Evolutionary conservation across 306 rosid genomes (phyloP), one percentile per base, ranked within the genome.

Genomic region (Cucurbita ficifolia): DNA sequence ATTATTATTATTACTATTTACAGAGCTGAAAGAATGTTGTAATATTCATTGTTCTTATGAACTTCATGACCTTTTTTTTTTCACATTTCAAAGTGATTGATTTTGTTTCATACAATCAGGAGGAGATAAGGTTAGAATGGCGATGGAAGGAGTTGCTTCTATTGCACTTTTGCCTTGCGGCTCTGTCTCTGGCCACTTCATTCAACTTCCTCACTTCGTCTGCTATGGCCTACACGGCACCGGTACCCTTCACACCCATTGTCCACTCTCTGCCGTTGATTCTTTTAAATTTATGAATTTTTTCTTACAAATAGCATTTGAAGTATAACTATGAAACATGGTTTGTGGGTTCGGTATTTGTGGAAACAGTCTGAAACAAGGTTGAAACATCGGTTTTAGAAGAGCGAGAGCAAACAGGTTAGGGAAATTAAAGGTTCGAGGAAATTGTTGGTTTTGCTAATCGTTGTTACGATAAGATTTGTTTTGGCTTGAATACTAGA

Each of bases 101-200:
- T 46, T 57, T 57, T 3, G 8, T 18, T 16, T 40, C 6, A 0
- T 64, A 64, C 52, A 13, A 57, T 50, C 76, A 17, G 61, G 76
- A n/a, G 22, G 40, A 36, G 67, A 73, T 65, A 77, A 75, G 75
- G 63, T n/a, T 68, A 86, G 69, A 60, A 46, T 79, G 76, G 72
- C 54, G 48, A 88, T 87, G 96, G 96, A 90, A 85, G 98, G 98
- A 78, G 83, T 94, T 53, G 97, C 96, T 79, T 94, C 98, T 45
- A 81, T 94, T 60, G 97, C 92, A 73, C 77, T 94, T 68, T 75
- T 90, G 72, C 92, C 97, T 62, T 76, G 85, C 77, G 97, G 97
- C 9, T 90, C 97, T 43, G 62, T 94, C 59, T 94, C 97, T 19
- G 98, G 98, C 36, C 97, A 89, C 83, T 90, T 94, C 87, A 84